Percentiles rank a stretch among this genome's conserved stretches.
These are phyloP conservation scores for Geranium rotundifolium DNA, from an alignment of 345 rosid species.

Conservation along the genomic window DNA sequence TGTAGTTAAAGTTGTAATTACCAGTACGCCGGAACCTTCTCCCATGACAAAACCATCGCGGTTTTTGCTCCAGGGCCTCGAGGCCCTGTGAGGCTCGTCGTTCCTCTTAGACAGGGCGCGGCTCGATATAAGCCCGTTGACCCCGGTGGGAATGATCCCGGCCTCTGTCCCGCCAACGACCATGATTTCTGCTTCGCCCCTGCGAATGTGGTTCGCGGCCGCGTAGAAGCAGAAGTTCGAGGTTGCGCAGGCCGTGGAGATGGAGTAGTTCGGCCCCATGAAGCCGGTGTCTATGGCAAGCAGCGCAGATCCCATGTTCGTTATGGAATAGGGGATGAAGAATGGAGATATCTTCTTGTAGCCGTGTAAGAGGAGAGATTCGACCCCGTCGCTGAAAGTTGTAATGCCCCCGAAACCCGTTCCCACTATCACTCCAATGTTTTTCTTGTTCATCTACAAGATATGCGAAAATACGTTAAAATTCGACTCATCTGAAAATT, in stretches of 20 bases:
- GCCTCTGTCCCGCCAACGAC: conserved; percentile 68
- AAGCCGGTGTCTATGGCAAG: conserved; percentile 52
- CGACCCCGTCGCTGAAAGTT: conserved; percentile 38
- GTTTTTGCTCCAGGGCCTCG: conserved; percentile 57
- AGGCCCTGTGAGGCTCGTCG: conserved; percentile 40
- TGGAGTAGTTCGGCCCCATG: conserved; percentile 69
- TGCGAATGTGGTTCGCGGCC: conserved; percentile 54
- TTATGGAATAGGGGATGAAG: conserved; percentile 51
- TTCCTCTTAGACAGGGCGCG: conserved; percentile 55
- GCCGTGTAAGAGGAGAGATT: conserved; percentile 45
- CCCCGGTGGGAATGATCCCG: conserved; percentile 32
- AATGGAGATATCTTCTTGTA: conserved; percentile 52
- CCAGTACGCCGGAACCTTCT: conserved; percentile 59
- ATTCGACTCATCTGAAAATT: too few relatives aligned
- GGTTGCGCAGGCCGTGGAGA: too few relatives aligned
- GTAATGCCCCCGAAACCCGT: conserved; percentile 73
- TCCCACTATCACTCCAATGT: conserved; percentile 55
- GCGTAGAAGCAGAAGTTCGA: conserved; percentile 53
- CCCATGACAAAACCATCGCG: conserved; percentile 68
- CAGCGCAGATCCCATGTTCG: conserved; percentile 60
- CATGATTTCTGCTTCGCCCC: conserved; percentile 56
- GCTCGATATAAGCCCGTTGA: conserved; percentile 56
- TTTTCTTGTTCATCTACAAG: conserved; percentile 43
- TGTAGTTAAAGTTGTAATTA: conserved; percentile 6
- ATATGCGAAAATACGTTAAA: too few relatives aligned